A percentile compares a stretch with the other conserved stretches of the same genome.
These are phyloP conservation scores for Metschnikowia similis DNA, from an alignment of 805 yeast genomes.

Conservation along the genomic window DNA sequence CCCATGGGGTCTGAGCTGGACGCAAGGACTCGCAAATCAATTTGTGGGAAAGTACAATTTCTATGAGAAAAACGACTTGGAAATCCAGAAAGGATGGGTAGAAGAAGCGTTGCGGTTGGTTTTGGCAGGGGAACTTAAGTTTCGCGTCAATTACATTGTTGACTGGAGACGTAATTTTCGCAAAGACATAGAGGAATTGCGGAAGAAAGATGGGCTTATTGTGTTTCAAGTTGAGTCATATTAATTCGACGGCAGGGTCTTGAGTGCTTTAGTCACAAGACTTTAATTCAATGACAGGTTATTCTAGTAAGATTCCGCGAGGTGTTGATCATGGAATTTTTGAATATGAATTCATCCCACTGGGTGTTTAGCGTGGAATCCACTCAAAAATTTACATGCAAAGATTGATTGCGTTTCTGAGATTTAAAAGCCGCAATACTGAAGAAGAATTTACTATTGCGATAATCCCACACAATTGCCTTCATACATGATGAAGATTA, in stretches of 20 bases:
- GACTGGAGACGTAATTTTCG: conserved; percentile 40
- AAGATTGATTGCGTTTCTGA: neutral
- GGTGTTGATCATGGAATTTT: too few relatives aligned
- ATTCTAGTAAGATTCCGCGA: too few relatives aligned
- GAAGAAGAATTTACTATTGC: neutral
- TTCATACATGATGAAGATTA: neutral
- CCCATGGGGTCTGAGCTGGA: conserved; percentile 38
- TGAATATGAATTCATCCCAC: too few relatives aligned
- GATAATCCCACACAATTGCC: neutral
- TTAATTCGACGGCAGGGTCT: conserved; percentile 6
- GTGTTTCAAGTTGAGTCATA: conserved; percentile 37
- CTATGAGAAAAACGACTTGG: conserved; percentile 29
- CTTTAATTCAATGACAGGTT: too few relatives aligned
- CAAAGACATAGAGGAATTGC: conserved; percentile 23
- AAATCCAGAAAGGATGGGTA: conserved; percentile 28
- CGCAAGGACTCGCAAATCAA: conserved; percentile 27
- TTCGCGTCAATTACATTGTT: conserved; percentile 25
- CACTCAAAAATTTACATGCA: too few relatives aligned
- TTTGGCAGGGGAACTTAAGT: conserved; percentile 24
- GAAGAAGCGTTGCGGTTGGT: conserved; percentile 28
- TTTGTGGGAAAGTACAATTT: conserved; percentile 29
- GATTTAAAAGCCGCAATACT: neutral
- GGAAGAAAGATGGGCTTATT: conserved; percentile 29
- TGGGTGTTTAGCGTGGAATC: too few relatives aligned
- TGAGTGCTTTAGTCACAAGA: neutral